Conservation (phyloP, 257 asterid genomes). For the Fraxinus quadrangulata region DNA sequence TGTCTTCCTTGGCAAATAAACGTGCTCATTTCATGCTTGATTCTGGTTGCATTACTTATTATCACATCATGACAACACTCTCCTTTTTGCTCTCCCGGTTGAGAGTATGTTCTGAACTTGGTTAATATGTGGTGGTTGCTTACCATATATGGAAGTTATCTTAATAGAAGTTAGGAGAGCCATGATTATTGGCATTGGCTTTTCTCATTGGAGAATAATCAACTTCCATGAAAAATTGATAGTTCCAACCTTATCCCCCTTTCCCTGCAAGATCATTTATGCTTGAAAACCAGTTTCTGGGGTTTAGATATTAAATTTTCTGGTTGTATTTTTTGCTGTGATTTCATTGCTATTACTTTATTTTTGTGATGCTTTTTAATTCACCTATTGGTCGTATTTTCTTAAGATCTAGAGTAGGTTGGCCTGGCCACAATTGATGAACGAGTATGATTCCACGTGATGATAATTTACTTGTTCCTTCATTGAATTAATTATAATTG, state of each 20-base stretch:
- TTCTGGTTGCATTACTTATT: conserved; percentile 9
- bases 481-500: conserved; percentile 13
- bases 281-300: background rate
- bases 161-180: background rate
- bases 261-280: background rate
- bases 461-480: conserved; percentile 3
- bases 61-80: conserved; percentile 14
- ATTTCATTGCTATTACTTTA: conserved; percentile 5
- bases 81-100: background rate
- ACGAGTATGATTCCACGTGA: background rate
- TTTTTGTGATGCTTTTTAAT: conserved; percentile 4
- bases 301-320: background rate
- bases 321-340: conserved; percentile 4
- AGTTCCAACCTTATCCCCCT: background rate
- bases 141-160: background rate
- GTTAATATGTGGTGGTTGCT: background rate
- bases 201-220: background rate
- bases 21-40: conserved; percentile 7
- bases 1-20: conserved; percentile 14
- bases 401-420: conserved; percentile 6
- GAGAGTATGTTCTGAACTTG: background rate
- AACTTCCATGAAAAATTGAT: background rate
- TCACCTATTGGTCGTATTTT: conserved; percentile 12
- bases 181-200: background rate
- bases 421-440: conserved; percentile 8